phyloP scores from a whole-genome alignment of 768 basidiomycete species.

The Calvatia gigantea region DNA sequence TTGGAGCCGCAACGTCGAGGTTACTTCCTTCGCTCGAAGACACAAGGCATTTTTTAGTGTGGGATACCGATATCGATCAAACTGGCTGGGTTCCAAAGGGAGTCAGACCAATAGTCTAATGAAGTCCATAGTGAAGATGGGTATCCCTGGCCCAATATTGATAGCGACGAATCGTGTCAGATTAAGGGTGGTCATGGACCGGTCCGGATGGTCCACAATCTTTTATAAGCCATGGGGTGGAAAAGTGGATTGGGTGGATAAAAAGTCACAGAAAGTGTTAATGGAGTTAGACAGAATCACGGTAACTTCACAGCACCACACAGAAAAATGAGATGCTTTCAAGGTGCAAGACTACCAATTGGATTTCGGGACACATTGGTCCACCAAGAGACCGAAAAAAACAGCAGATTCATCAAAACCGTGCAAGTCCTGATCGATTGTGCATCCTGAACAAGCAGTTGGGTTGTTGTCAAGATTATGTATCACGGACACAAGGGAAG shows the following conservation, averaged over 20 bases:
- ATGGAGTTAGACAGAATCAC: too few species aligned
- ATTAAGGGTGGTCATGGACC: neutral
- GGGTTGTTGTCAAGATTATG: too few species aligned
- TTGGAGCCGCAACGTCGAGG: neutral
- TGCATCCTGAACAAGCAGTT: too few species aligned
- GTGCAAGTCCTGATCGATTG: too few species aligned
- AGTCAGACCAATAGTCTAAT: too few species aligned
- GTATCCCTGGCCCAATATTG: neutral
- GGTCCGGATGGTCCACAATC: neutral
- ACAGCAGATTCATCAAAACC: neutral
- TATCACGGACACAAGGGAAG: too few species aligned
- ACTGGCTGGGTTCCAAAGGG: neutral
- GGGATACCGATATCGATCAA: neutral
- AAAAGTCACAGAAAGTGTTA: neutral
- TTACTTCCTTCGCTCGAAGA: neutral
- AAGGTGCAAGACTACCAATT: too few species aligned
- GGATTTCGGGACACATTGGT: too few species aligned
- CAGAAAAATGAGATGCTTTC: too few species aligned
- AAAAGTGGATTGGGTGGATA: neutral
- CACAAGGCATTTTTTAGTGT: neutral
- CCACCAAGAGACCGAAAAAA: neutral
- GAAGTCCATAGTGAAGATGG: too few species aligned
- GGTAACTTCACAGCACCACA: too few species aligned
- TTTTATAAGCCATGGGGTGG: neutral
- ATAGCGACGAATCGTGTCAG: neutral